Evolutionary conservation across 2,329 filamentous ascomycete genomes (phyloP), one percentile per base, ranked within the genome.

Genomic region (Fusarium coicis): DNA sequence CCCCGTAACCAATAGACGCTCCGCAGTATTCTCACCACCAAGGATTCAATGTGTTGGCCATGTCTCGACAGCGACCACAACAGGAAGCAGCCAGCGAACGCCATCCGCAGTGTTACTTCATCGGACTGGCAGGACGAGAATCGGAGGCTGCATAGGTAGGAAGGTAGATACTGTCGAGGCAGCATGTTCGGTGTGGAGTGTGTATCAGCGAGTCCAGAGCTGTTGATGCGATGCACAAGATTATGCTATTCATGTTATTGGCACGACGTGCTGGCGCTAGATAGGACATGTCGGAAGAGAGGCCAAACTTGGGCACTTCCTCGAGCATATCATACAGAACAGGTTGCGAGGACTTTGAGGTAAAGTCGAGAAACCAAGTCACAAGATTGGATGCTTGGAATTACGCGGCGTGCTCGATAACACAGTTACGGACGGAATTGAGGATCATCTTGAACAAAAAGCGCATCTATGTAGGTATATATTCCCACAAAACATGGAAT

Each of bases 1-100:
- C 19, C 43, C 23, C 19, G 23, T 16, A 44, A 26, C 55, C 44
- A 74, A 72, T 66, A 37, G 50, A 47, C 37, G 23, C 36, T 30
- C 36, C 49, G 42, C n/a, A 70, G 34, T 57, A 49, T n/a, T 52
- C 36, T 70, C 14, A 52, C 60, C 40, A 57, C 43, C 34, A 57
- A 46, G 18, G 18, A 36, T 26, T 34, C 69, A 58, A 73, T 73
- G 70, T 37, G 70, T 39, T 74, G 70, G 70, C 70, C 42, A 67
- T 67, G 40, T 73, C 42, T 57, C 57, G 55, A 67, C 46, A 44
- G 47, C 26, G 36, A 56, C 43, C 68, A 72, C 53, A 57, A 39
- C 69, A 64, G 64, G 57, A 57, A 57, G 40, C 44, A 63, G 47
- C 61, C 49, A 43, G 50, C 54, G 72, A 64, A 68, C 58, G 54